Percentiles rank a stretch among this genome's conserved stretches.
Evolutionary conservation across 495 filamentous ascomycete species (phyloP).

Genomic region (Lophiotrema nucula): DNA sequence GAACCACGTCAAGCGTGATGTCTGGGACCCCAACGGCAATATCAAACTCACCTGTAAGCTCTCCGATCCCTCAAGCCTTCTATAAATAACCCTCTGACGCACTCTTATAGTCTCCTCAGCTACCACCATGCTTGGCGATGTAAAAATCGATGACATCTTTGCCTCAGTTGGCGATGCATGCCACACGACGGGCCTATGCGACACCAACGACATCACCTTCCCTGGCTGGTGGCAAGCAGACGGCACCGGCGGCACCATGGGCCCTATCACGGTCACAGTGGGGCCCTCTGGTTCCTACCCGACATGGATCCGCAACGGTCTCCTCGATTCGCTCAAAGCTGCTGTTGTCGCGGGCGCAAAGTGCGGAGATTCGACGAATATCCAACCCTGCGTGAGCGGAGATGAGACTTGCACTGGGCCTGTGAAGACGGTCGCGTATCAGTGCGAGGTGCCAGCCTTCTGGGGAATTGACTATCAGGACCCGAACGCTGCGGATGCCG

Average conservation of each 20-base stretch:
- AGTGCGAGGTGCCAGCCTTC: slow-evolving; percentile 1
- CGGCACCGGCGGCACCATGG: background rate
- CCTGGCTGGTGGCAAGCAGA: slow-evolving; percentile 1
- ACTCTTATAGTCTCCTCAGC: background rate
- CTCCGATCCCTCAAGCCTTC: background rate
- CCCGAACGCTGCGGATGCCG: background rate
- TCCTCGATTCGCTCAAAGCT: background rate
- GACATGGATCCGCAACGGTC: slow-evolving; percentile 9
- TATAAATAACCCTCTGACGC: background rate
- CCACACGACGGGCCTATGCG: background rate
- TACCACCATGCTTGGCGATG: slow-evolving; percentile 2
- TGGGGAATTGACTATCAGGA: slow-evolving; percentile 2
- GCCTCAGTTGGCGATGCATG: background rate
- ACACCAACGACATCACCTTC: slow-evolving; percentile 1
- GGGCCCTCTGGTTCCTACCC: slow-evolving; percentile 5
- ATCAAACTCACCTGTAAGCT: slow-evolving; percentile 3
- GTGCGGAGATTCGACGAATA: background rate
- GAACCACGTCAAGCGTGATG: background rate
- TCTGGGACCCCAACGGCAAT: background rate
- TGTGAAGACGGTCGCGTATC: background rate
- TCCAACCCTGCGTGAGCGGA: background rate
- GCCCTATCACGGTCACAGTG: slow-evolving; percentile 6
- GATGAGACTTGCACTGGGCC: background rate
- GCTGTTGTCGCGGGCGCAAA: slow-evolving; percentile 1
- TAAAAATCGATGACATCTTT: slow-evolving; percentile 5